These are phyloP conservation scores for Irpex sp. DNA, from an alignment of 1,284 basidiomycete species.

Conservation along the genomic window DNA sequence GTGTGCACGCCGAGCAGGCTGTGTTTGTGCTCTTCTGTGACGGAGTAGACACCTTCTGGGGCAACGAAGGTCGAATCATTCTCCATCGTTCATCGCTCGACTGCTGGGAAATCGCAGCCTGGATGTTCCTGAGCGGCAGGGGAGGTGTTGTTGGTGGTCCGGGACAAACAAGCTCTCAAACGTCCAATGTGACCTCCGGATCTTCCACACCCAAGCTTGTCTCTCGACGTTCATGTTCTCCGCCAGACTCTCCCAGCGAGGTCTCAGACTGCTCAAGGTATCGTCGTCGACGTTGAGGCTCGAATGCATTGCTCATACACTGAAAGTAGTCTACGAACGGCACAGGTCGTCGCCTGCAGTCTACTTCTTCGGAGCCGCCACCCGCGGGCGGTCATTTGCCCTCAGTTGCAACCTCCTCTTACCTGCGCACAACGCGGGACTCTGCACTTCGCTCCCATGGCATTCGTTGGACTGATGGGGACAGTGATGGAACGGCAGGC, in stretches of 20 bases:
- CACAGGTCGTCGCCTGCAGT: constrained; percentile 41
- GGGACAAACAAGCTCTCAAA: constrained; percentile 8
- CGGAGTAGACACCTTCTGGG: constrained; percentile 82
- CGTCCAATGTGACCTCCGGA: constrained; percentile 11
- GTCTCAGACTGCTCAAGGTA: constrained; percentile 14
- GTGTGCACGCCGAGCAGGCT: constrained; percentile 43
- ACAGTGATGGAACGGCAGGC: constrained; percentile 36
- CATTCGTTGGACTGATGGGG: constrained; percentile 66
- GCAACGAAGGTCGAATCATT: constrained; percentile 80
- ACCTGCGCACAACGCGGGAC: constrained; percentile 63
- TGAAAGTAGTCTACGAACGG: no score
- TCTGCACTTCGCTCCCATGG: constrained; percentile 70
- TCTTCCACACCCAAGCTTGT: constrained; percentile 11
- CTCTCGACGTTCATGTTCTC: constrained; percentile 24
- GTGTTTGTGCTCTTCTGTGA: constrained; percentile 81
- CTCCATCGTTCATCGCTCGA: constrained; percentile 52
- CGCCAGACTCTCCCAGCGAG: constrained; percentile 17
- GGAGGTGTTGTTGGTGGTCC: constrained; percentile 12
- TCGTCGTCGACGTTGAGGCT: background rate
- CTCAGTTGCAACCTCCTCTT: constrained; percentile 60
- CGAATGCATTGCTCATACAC: background rate
- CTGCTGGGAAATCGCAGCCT: constrained; percentile 10
- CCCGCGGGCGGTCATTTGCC: constrained; percentile 73
- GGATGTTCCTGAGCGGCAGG: constrained; percentile 7
- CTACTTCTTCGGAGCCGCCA: constrained; percentile 51